Base-by-base conservation (phyloP, 208 protist species). In the Spongospora subterranea region DNA sequence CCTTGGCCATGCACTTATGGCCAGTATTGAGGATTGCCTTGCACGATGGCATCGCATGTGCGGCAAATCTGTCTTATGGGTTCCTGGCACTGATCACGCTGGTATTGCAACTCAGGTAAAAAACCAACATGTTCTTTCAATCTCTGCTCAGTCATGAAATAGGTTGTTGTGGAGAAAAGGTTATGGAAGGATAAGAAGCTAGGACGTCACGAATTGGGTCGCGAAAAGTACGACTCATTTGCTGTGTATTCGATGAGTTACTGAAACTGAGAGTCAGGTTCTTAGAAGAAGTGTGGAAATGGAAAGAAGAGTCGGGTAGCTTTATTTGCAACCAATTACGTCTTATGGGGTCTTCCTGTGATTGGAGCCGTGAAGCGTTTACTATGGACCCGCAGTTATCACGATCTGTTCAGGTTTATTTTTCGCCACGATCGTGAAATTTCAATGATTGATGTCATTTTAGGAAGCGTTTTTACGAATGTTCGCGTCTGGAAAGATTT, bases 61-160 rank as follows among this genome's bases (percentile, higher is more conserved):
- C 43, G 99, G 99, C 88, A 95, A 99, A 82, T 95, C 97, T 93
- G 97, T 96, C 0, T 95, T 99, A 20, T 99, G 98, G 96, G 91
- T 99, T 66, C 99, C 99, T 46, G 99, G 99, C 88, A 98, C 96
- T 40, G 99, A 99, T 94, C 99, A 99, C 95, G 99, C 99, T 43
- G 99, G 94, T 43, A 99, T 99, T 94, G 97, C 98, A 46, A 99
- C 98, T 45, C 98, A 99, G 95, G 92, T 94, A 54, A 89, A 91
- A 1, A 88, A 92, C 0, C 88, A 92, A 60, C 6, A 60, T 24
- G 13, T 29, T 60, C 24, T 77, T 53, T 77, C 20, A 0, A 29
- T 13, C 89, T 91, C 40, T 38, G 6, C 24, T 60, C 24, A 29
- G 24, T n/a, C 6, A 88, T 88, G 24, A 20, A 88, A 13, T 88